phyloP scores from a whole-genome alignment of 169 alveolate species.

The Plasmodium vinckei region DNA sequence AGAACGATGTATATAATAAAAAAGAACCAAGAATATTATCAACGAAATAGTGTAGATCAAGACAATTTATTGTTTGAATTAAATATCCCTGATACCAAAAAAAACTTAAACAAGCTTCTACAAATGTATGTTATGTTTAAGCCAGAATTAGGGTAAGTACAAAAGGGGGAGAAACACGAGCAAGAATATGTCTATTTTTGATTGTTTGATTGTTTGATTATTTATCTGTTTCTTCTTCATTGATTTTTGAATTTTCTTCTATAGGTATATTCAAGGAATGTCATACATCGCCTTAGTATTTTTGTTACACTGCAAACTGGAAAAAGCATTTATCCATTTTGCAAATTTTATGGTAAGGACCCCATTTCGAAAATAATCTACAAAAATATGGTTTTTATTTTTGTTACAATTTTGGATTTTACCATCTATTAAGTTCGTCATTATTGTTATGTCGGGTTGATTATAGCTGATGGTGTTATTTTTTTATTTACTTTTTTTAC shows the following conservation, averaged over 20 bases:
- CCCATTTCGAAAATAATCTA: too few species aligned
- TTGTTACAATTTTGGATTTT: neutral
- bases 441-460: neutral
- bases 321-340: conserved; percentile 70
- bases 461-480: neutral
- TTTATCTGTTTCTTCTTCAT: neutral
- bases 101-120: conserved; percentile 42
- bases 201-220: neutral
- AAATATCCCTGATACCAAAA: conserved; percentile 43
- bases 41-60: conserved; percentile 5
- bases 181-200: neutral
- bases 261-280: conserved; percentile 70
- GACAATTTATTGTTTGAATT: conserved; percentile 25
- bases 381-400: neutral
- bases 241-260: neutral
- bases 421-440: neutral
- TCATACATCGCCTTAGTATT: conserved; percentile 72
- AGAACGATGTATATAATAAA: conserved; percentile 68
- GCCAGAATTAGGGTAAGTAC: conserved; percentile 65
- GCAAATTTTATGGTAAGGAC: conserved; percentile 69
- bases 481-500: neutral
- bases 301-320: conserved; percentile 44
- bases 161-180: neutral
- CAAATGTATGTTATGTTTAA: conserved; percentile 74
- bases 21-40: conserved; percentile 58